Evolutionary conservation across 257 asterid species (phyloP), one percentile per base, ranked within the genome.

Genomic region (Solanum rostratum): DNA sequence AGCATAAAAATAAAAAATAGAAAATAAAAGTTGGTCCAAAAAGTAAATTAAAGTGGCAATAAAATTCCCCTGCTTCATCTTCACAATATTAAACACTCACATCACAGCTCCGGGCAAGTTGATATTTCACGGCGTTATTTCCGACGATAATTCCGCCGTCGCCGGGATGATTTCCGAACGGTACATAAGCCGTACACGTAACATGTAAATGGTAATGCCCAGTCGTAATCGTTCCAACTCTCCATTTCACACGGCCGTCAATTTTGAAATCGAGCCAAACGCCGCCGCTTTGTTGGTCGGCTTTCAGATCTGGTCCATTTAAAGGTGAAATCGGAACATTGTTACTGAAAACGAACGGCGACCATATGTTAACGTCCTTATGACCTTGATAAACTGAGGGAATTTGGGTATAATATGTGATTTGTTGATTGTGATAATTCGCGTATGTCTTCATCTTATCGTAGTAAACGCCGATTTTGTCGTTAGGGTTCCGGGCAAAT

Each of bases 301-400:
- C 91, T 22, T 83, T 20, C n/a, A 95, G 86, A 9, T 92, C 86
- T 0, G 89, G 22, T 49, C 98, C 98, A 84, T 94, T 94, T 83
- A 80, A 93, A 6, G 99, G 97, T 11, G 99, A 98, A 1, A 95
- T 92, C 0, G 99, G 99, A 20, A 95, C 97, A 87, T 41, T 78
- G 43, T 76, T 90, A 7, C 97, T 98, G 84, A 78, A 87, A 16
- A 95, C 10, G 10, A 93, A 95, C 4, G 99, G 99, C 0, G 98
- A 94, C 99, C 99, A 95, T 2, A 95, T 87, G 88, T 95, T 95
- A 29, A 53, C 74, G 84, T 93, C 98, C 57, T 94, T 90, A 85
- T 94, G 98, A 85, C 97, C 98, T 74, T 94, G 99, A 63, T 96
- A 96, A n/a, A 89, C 95, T 12, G 98, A 87, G 0, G 93, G 93